A percentile compares a stretch with the other conserved stretches of the same genome.
phyloP scores from a whole-genome alignment of 257 asterid species.

The Apocynum venetum region DNA sequence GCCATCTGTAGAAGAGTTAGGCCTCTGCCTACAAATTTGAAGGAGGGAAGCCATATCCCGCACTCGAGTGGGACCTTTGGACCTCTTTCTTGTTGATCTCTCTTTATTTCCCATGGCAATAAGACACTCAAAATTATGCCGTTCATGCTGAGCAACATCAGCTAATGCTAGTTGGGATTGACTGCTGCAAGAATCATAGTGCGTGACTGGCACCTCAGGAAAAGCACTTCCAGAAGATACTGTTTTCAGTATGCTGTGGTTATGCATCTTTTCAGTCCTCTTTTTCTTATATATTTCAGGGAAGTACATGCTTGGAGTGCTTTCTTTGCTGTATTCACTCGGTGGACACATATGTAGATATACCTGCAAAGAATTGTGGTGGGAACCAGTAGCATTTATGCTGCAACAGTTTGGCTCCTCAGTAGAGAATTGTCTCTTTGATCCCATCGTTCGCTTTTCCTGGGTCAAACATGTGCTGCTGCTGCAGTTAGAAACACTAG shows the following conservation, averaged over 20 bases:
- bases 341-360: constrained; percentile 30
- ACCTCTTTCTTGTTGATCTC: constrained; percentile 42
- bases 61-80: constrained; percentile 44
- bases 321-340: constrained; percentile 21
- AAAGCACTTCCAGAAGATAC: constrained; percentile 19
- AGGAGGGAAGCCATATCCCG: constrained; percentile 41
- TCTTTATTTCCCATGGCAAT: constrained; percentile 45
- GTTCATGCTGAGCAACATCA: constrained; percentile 28
- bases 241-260: constrained; percentile 26
- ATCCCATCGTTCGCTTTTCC: constrained; percentile 38
- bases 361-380: constrained; percentile 47
- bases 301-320: constrained; percentile 38
- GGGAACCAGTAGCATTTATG: constrained; percentile 35
- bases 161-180: constrained; percentile 19
- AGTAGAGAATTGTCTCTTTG: constrained; percentile 41
- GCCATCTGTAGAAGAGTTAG: constrained; percentile 29
- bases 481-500: constrained; percentile 36
- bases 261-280: constrained; percentile 49
- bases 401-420: constrained; percentile 41
- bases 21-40: constrained; percentile 32
- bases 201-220: constrained; percentile 25
- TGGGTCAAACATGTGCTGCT: constrained; percentile 32
- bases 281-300: constrained; percentile 54
- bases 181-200: constrained; percentile 24
- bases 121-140: constrained; percentile 30